phyloP scores from a whole-genome alignment of 257 asterid genomes.

The Rauvolfia tetraphylla region DNA sequence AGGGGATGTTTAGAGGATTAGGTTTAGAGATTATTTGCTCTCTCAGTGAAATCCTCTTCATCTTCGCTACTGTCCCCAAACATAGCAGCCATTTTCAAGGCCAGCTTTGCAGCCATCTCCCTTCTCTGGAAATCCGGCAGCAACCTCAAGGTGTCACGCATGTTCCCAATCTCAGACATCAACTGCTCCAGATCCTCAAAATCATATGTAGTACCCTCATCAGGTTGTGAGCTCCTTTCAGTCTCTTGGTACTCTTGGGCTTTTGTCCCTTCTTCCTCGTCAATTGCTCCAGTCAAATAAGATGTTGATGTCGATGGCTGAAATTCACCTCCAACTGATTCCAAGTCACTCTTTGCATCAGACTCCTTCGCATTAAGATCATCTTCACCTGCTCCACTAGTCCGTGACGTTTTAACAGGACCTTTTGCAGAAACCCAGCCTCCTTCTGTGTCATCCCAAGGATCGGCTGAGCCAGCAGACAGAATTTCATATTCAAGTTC shows the following conservation, averaged over 20 bases:
- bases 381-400: conserved; percentile 27
- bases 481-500: conserved; percentile 73
- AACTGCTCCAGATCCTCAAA: conserved; percentile 83
- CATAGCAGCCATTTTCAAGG: conserved; percentile 94
- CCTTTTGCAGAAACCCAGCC: conserved; percentile 65
- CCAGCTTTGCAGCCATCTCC: conserved; percentile 93
- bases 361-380: conserved; percentile 18
- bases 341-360: conserved; percentile 24
- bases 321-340: conserved; percentile 27
- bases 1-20: neutral
- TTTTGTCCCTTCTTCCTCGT: conserved; percentile 29
- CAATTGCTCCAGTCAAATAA: conserved; percentile 28
- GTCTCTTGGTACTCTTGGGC: conserved; percentile 20
- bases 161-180: conserved; percentile 84
- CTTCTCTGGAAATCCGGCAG: conserved; percentile 96
- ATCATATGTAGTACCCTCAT: conserved; percentile 46
- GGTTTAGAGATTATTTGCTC: neutral
- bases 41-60: conserved; percentile 49
- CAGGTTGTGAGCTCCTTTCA: conserved; percentile 33
- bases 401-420: conserved; percentile 32
- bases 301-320: conserved; percentile 48
- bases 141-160: conserved; percentile 68
- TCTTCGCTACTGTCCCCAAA: conserved; percentile 80
- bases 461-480: conserved; percentile 78
- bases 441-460: conserved; percentile 60